Evolutionary conservation across 2,329 filamentous ascomycete genomes (phyloP), one percentile per base, ranked within the genome.

Genomic region (Monilinia fructigena): DNA sequence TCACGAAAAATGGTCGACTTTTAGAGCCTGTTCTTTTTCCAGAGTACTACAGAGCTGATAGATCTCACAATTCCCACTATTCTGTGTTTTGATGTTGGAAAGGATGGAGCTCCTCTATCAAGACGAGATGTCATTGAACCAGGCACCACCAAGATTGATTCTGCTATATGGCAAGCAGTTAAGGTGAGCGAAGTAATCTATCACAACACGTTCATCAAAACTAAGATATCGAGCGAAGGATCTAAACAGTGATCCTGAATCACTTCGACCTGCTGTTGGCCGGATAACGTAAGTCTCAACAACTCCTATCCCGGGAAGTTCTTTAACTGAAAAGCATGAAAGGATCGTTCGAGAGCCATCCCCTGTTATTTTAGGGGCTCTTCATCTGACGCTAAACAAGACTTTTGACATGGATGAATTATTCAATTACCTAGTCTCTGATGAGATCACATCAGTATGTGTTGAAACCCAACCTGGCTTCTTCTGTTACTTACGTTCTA

Each of bases 381-480:
- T 87, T 2, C 86, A 88, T 72, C 76, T 86, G 65, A 85, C 85
- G 3, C 82, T 88, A 78, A 78, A 81, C 38, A 73, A 81, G 16
- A 77, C 83, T 66, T 88, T 88, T 69, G 85, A 89, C 72, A 85
- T 88, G 83, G 81, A 86, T 58, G 85, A 87, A 68, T 77, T 89
- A 1, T 84, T 85, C 66, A 75, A 77, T 20, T 80, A 85, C 68
- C 78, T 89, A 20, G 80, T 86, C 6, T 79, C 82, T 16, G 81
- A 82, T n/a, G 70, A 74, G 75, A 74, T 38, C 79, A 81, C 74
- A 75, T 77, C 42, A 76, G 81, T 68, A 81, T 78, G 68, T 45
- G 81, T 78, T 1, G 77, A 76, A 63, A 7, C 18, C 18, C n/a
- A 1, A 26, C 20, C 40, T 5, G 2, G 53, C 38, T 18, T 28